phyloP scores from a whole-genome alignment of 129 eudicot species.

The Tagetes patula region DNA sequence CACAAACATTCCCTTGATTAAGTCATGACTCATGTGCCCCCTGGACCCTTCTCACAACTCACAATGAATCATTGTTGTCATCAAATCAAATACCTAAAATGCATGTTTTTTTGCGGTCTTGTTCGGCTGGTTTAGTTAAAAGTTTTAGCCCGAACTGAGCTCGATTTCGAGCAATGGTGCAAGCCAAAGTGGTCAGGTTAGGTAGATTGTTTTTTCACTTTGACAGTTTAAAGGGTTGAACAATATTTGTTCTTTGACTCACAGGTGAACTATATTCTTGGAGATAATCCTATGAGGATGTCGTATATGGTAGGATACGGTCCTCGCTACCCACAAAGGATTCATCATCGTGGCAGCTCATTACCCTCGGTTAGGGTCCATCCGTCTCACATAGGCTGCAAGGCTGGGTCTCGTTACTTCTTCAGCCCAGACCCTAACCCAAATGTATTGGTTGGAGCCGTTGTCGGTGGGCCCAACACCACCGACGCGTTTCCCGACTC shows the following conservation, averaged over 20 bases:
- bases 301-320: conserved; percentile 99
- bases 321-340: conserved; percentile 70
- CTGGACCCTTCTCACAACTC: not conserved
- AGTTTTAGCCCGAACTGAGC: not conserved
- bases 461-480: conserved; percentile 89
- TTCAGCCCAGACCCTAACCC: conserved; percentile 90
- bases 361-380: conserved; percentile 74
- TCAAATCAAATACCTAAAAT: not conserved
- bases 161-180: not conserved
- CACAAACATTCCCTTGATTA: conserved; percentile 16
- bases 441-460: conserved; percentile 72
- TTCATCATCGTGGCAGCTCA: conserved; percentile 91
- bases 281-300: conserved; percentile 84
- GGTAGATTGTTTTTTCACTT: no score
- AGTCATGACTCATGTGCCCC: conserved; percentile 1
- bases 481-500: conserved; percentile 87
- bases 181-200: not conserved
- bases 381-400: conserved; percentile 81
- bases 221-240: no score
- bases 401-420: conserved; percentile 70
- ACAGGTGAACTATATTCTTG: conserved; percentile 95
- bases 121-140: not conserved
- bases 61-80: not conserved
- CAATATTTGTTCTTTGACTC: not conserved
- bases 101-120: not conserved